Percentiles rank a stretch among this genome's conserved stretches.
These are phyloP conservation scores for Crataegus laevigata DNA, from an alignment of 306 rosid genomes.

Conservation along the genomic window DNA sequence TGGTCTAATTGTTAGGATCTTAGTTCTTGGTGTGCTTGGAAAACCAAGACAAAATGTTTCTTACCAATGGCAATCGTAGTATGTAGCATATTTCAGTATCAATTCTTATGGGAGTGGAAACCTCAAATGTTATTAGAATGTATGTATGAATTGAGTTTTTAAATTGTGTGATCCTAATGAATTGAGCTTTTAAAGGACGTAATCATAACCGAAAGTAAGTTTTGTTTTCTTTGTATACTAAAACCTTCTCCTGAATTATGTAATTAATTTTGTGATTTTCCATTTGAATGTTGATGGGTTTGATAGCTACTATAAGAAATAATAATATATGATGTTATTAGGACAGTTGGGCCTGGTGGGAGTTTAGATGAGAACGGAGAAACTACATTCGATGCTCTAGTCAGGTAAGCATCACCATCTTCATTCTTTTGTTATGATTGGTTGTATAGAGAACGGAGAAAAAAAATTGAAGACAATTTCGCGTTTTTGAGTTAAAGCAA, in stretches of 20 bases:
- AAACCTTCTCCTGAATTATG: background rate
- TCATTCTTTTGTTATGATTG: no score
- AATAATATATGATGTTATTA: background rate
- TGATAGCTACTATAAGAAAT: background rate
- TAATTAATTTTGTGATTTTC: background rate
- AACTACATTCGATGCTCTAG: conserved; percentile 79
- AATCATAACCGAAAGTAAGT: background rate
- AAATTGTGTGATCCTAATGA: no score
- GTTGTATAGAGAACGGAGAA: no score
- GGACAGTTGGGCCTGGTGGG: conserved; percentile 90
- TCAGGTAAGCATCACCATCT: conserved; percentile 8
- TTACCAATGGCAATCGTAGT: background rate
- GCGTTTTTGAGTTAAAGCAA: no score
- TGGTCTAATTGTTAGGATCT: background rate
- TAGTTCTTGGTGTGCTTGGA: background rate
- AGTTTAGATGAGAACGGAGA: conserved; percentile 97
- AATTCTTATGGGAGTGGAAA: background rate
- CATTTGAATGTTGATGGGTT: background rate
- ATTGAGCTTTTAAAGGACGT: background rate
- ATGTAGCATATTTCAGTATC: background rate
- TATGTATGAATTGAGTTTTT: background rate
- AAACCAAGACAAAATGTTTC: background rate
- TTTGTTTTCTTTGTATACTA: background rate
- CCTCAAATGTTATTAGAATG: background rate
- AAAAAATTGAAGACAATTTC: no score